phyloP scores from a whole-genome alignment of 2,329 filamentous ascomycete genomes.

The Cytospora paraplurivora region DNA sequence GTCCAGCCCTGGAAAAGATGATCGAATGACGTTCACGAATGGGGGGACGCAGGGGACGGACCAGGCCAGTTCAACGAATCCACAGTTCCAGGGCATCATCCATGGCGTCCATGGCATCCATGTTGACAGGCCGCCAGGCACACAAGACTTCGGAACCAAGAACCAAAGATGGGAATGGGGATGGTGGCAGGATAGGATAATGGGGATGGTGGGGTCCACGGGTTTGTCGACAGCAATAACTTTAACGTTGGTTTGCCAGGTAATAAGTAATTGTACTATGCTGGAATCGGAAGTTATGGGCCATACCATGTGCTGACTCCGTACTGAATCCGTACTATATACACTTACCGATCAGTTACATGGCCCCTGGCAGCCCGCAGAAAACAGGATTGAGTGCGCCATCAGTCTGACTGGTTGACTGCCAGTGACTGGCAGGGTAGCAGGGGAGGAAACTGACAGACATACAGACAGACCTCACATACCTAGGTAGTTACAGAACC shows the following conservation, averaged over 20 bases:
- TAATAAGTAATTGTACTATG: too few species aligned
- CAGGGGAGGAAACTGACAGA: not conserved
- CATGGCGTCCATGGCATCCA: not conserved
- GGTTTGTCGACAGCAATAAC: too few species aligned
- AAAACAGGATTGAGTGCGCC: slow-evolving; percentile 1
- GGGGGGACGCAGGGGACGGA: not conserved
- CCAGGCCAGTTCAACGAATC: not conserved
- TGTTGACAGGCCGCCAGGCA: not conserved
- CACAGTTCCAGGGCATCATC: not conserved
- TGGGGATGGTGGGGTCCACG: not conserved
- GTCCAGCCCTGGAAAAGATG: not conserved
- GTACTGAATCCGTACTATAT: too few species aligned
- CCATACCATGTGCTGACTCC: too few species aligned
- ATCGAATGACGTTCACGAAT: not conserved
- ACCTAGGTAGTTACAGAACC: too few species aligned
- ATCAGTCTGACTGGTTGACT: not conserved
- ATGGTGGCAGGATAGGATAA: too few species aligned
- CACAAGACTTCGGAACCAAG: not conserved
- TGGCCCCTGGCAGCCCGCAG: not conserved
- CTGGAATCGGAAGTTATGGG: too few species aligned
- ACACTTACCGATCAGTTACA: not conserved
- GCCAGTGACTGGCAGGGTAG: too few species aligned
- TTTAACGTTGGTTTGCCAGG: too few species aligned
- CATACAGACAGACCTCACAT: too few species aligned
- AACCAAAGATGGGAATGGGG: not conserved